These are phyloP conservation scores for Scorias spongiosa DNA, from an alignment of 2,329 filamentous ascomycete genomes.

Conservation along the genomic window DNA sequence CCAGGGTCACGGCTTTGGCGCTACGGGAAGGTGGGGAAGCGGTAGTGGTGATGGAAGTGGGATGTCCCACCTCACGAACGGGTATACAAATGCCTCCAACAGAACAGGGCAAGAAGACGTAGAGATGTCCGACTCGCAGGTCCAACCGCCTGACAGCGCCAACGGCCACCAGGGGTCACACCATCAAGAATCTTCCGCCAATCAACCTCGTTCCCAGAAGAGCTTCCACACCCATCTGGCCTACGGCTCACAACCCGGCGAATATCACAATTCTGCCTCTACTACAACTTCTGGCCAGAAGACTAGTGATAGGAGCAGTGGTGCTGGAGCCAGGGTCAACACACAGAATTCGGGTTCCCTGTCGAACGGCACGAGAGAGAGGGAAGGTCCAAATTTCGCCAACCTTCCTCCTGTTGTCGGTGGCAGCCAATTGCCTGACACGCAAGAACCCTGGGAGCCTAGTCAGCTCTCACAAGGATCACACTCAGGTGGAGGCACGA, in stretches of 20 bases:
- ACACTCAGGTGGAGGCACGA: slow-evolving; percentile 11
- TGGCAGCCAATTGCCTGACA: slow-evolving; percentile 49
- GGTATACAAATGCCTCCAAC: slow-evolving; percentile 24
- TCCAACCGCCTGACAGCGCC: slow-evolving; percentile 9
- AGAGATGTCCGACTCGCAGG: slow-evolving; percentile 30
- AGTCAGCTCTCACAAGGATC: slow-evolving; percentile 25
- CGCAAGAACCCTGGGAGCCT: slow-evolving; percentile 35
- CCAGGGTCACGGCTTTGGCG: slow-evolving; percentile 16
- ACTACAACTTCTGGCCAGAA: slow-evolving; percentile 73
- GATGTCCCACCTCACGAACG: slow-evolving; percentile 24
- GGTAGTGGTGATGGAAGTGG: slow-evolving; percentile 15
- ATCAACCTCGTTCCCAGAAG: slow-evolving; percentile 49
- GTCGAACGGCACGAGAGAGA: slow-evolving; percentile 27
- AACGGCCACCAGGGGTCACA: slow-evolving; percentile 21
- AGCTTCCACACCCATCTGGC: slow-evolving; percentile 47
- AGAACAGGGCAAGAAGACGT: slow-evolving; percentile 24
- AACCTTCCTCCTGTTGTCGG: slow-evolving; percentile 32
- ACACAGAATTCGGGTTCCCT: slow-evolving; percentile 52
- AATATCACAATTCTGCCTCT: slow-evolving; percentile 73
- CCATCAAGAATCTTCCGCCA: slow-evolving; percentile 22
- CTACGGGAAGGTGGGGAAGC: not conserved
- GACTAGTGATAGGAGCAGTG: slow-evolving; percentile 48
- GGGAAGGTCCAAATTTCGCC: slow-evolving; percentile 41
- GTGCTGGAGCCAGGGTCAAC: slow-evolving; percentile 41
- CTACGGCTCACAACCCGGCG: slow-evolving; percentile 40